Evolutionary conservation across 169 alveolate genomes (phyloP).

Genomic region (Plasmodium gonderi): DNA sequence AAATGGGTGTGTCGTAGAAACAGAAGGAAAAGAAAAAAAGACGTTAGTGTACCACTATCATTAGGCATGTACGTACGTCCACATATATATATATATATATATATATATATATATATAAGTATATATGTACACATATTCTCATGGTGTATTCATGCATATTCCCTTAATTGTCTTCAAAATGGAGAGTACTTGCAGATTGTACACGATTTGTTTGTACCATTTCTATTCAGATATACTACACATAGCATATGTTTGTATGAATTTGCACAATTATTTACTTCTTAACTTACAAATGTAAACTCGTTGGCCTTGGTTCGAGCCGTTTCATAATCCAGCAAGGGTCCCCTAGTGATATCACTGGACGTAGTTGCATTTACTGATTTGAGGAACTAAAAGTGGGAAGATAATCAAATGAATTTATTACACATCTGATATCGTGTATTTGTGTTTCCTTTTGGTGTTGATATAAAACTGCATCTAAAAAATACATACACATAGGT

Average conservation of each 20-base stretch:
- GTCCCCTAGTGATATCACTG: not conserved
- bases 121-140: not conserved
- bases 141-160: not conserved
- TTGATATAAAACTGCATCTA: no score
- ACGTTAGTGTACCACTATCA: not conserved
- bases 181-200: not conserved
- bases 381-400: constrained; percentile 14
- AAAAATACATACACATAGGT: no score
- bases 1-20: not conserved
- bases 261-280: not conserved
- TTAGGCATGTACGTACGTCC: not conserved
- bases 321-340: not conserved
- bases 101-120: not conserved
- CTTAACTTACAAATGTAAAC: constrained; percentile 43
- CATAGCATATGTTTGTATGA: not conserved
- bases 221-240: not conserved
- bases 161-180: not conserved
- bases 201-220: not conserved
- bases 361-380: not conserved
- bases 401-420: not conserved
- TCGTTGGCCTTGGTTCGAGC: constrained; percentile 63
- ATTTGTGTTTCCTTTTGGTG: no score
- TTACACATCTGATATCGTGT: no score
- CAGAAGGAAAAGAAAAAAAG: not conserved
- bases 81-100: not conserved